Conservation (phyloP, 2,329 filamentous ascomycete species). For the Chalaropsis ovoidea region DNA sequence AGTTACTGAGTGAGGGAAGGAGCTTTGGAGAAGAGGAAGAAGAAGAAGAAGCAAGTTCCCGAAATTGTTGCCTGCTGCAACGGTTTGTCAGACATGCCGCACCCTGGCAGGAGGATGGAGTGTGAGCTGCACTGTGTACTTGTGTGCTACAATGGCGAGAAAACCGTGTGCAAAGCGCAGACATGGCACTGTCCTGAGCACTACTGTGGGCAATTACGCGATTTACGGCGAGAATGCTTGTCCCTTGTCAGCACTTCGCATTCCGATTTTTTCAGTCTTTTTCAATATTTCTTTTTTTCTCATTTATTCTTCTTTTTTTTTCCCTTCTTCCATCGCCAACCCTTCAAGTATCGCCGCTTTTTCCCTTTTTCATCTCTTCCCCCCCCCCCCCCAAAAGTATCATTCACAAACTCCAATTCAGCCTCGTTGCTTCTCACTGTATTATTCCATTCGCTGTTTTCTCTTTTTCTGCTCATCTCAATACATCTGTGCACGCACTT, state of each 20-base stretch:
- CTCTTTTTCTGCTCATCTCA: background rate
- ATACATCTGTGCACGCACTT: conserved; percentile 4
- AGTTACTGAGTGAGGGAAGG: too few species aligned
- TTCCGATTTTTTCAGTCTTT: background rate
- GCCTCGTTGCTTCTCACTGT: background rate
- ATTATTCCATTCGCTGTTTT: background rate
- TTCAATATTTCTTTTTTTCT: background rate
- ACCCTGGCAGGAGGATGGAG: background rate
- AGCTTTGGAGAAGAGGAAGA: background rate
- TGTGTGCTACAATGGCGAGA: background rate
- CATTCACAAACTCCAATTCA: too few species aligned
- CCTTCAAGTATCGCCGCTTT: background rate
- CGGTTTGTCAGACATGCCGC: conserved; percentile 8
- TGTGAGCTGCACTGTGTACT: background rate
- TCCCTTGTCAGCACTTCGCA: conserved; percentile 1
- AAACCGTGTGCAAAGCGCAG: background rate
- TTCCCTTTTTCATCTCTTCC: background rate
- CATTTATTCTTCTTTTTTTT: background rate
- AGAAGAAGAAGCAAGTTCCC: background rate
- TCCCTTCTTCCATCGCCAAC: background rate
- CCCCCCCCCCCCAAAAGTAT: too few species aligned
- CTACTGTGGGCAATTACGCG: background rate
- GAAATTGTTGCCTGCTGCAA: background rate
- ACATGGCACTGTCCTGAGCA: background rate
- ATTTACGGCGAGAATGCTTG: conserved; percentile 7